These are phyloP conservation scores for Mucor piriformis DNA, from an alignment of 371 early-diverging fungal genomes.

Conservation along the genomic window DNA sequence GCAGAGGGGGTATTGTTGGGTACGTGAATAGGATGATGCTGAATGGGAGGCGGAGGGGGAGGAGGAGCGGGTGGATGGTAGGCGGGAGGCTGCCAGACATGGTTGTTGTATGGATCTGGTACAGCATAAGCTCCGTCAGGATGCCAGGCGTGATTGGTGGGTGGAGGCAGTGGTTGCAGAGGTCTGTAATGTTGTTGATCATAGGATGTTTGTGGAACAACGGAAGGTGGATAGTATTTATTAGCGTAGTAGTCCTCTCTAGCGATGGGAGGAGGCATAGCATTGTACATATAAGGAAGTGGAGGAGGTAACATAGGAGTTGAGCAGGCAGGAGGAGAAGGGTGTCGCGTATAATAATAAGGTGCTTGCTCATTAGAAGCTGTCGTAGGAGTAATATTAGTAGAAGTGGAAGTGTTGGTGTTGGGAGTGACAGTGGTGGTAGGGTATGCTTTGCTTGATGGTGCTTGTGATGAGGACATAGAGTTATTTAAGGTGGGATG, in stretches of 20 bases:
- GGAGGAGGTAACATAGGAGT: conserved; percentile 20
- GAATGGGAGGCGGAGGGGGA: not conserved
- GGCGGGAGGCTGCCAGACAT: conserved; percentile 53
- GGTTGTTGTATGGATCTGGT: conserved; percentile 9
- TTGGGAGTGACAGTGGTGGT: conserved; percentile 4
- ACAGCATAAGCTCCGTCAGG: conserved; percentile 5
- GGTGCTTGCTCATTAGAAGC: conserved; percentile 7
- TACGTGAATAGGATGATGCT: conserved; percentile 1
- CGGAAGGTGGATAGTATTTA: conserved; percentile 5
- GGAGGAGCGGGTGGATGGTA: conserved; percentile 2
- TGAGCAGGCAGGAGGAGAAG: conserved; percentile 5
- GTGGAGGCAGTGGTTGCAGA: conserved; percentile 13
- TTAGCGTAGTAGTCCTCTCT: not conserved
- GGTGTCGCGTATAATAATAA: conserved; percentile 23
- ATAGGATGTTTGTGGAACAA: conserved; percentile 3
- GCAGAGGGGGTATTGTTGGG: conserved; percentile 1
- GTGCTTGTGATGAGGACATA: conserved; percentile 12
- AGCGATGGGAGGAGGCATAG: not conserved
- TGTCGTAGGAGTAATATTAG: too few species aligned
- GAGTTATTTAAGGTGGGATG: conserved; percentile 2
- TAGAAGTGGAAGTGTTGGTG: too few species aligned
- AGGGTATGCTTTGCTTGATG: conserved; percentile 15
- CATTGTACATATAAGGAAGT: conserved; percentile 20
- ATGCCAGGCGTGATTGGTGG: not conserved
- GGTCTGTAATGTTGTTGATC: conserved; percentile 12